phyloP scores from a whole-genome alignment of 208 protist genomes.

The Leptomonas pyrrhocoris region DNA sequence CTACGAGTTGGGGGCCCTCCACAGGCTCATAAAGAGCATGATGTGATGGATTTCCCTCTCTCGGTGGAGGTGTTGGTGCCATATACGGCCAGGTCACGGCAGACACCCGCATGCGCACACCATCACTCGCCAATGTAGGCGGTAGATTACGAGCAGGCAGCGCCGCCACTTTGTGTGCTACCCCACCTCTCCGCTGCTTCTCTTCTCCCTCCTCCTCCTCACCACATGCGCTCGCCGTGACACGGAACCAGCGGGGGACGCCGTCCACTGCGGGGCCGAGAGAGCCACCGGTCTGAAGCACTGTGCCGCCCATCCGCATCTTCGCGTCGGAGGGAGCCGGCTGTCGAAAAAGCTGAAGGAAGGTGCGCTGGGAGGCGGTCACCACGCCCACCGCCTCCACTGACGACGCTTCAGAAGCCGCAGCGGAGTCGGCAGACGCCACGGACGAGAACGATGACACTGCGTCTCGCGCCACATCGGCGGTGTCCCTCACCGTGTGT shows the following conservation, averaged over 20 bases:
- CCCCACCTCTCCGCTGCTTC: background rate
- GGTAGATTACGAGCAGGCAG: background rate
- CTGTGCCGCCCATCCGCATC: background rate
- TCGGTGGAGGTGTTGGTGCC: background rate
- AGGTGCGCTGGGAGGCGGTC: slow-evolving; percentile 27
- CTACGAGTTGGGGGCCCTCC: background rate
- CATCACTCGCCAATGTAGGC: background rate
- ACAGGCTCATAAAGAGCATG: background rate
- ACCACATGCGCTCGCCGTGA: background rate
- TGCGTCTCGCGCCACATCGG: background rate
- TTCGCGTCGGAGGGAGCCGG: no score
- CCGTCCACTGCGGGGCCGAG: slow-evolving; percentile 1
- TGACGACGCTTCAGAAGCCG: slow-evolving; percentile 11
- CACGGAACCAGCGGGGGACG: background rate
- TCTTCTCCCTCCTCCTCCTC: background rate
- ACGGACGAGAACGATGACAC: background rate
- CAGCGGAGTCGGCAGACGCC: background rate
- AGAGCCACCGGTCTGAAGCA: background rate
- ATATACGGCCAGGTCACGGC: slow-evolving; percentile 33
- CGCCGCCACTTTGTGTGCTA: no score
- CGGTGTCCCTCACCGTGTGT: slow-evolving; percentile 6
- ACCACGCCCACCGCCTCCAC: slow-evolving; percentile 23
- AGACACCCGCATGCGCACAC: slow-evolving; percentile 16
- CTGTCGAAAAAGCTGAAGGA: slow-evolving; percentile 18
- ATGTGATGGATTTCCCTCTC: background rate